These are phyloP conservation scores for Aspergillus unguis DNA, from an alignment of 2,329 filamentous ascomycete species.

Conservation along the genomic window DNA sequence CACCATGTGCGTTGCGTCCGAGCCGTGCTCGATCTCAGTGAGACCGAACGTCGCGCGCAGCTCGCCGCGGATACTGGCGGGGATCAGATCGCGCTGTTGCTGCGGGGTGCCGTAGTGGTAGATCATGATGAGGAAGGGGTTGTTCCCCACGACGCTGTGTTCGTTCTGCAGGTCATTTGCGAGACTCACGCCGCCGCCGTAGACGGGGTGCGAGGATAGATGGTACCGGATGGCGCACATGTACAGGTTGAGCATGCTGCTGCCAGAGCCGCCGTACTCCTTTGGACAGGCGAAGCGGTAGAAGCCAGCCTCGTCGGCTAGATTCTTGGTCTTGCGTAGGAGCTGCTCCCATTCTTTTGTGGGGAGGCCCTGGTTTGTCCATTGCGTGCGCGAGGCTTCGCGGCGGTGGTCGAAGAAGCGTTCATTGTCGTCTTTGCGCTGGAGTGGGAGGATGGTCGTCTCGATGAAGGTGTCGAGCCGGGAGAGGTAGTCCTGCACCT, in stretches of 20 bases:
- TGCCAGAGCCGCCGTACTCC: slow-evolving; percentile 51
- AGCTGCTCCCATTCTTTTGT: slow-evolving; percentile 58
- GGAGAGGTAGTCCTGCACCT: slow-evolving; percentile 48
- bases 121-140: slow-evolving; percentile 61
- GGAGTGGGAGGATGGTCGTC: slow-evolving; percentile 39
- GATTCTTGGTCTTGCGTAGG: slow-evolving; percentile 40
- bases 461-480: slow-evolving; percentile 59
- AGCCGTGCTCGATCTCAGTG: slow-evolving; percentile 61
- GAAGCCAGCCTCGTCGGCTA: slow-evolving; percentile 60
- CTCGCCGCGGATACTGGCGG: slow-evolving; percentile 51
- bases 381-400: slow-evolving; percentile 60
- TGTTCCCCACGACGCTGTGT: slow-evolving; percentile 61
- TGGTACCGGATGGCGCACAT: slow-evolving; percentile 63
- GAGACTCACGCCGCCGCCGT: slow-evolving; percentile 51
- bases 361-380: slow-evolving; percentile 57
- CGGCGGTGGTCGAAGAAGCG: slow-evolving; percentile 65
- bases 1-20: slow-evolving; percentile 61
- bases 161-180: slow-evolving; percentile 65
- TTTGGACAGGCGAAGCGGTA: slow-evolving; percentile 57
- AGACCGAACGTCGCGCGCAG: slow-evolving; percentile 60
- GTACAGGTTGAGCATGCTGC: slow-evolving; percentile 53
- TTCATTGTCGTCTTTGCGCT: slow-evolving; percentile 56
- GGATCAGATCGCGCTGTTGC: slow-evolving; percentile 55
- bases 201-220: slow-evolving; percentile 49
- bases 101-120: slow-evolving; percentile 56